phyloP scores from a whole-genome alignment of 1,139 yeast genomes.

The Hyphopichia burtonii region DNA sequence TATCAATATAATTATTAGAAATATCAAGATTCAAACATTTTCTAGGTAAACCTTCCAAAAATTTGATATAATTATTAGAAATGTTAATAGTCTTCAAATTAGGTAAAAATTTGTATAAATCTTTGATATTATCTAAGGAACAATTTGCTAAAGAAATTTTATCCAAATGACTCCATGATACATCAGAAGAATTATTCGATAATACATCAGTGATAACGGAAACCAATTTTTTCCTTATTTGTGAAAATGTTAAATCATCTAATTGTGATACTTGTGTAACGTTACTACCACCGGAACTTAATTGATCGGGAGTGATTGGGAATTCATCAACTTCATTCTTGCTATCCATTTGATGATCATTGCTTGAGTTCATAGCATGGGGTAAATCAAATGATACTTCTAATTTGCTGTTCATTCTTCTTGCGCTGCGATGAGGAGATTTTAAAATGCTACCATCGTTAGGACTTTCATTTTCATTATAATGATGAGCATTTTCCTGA shows the following conservation, averaged over 20 bases:
- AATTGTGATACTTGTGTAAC: constrained; percentile 44
- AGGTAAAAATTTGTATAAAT: constrained; percentile 46
- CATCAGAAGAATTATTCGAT: constrained; percentile 22
- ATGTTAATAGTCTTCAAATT: constrained; percentile 37
- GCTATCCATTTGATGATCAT: neutral
- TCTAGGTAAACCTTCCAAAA: constrained; percentile 48
- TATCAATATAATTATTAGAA: constrained; percentile 37
- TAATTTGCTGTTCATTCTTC: constrained; percentile 18
- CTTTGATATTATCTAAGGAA: constrained; percentile 41
- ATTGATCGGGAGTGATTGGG: constrained; percentile 5
- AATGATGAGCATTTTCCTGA: constrained; percentile 9
- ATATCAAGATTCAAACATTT: constrained; percentile 36
- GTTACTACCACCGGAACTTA: constrained; percentile 17
- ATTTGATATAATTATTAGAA: constrained; percentile 42
- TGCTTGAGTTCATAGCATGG: constrained; percentile 13
- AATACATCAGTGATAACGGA: constrained; percentile 48
- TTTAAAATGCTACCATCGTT: constrained; percentile 6
- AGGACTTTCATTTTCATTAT: neutral
- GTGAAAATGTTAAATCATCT: constrained; percentile 50
- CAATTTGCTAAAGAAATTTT: constrained; percentile 34
- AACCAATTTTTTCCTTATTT: constrained; percentile 44
- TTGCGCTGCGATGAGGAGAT: constrained; percentile 1
- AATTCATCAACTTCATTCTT: constrained; percentile 5
- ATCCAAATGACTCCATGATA: constrained; percentile 43
- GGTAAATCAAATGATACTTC: constrained; percentile 48